Percentiles rank a stretch among this genome's conserved stretches.
phyloP scores from a whole-genome alignment of 306 rosid species.

The Prunus mongolica region DNA sequence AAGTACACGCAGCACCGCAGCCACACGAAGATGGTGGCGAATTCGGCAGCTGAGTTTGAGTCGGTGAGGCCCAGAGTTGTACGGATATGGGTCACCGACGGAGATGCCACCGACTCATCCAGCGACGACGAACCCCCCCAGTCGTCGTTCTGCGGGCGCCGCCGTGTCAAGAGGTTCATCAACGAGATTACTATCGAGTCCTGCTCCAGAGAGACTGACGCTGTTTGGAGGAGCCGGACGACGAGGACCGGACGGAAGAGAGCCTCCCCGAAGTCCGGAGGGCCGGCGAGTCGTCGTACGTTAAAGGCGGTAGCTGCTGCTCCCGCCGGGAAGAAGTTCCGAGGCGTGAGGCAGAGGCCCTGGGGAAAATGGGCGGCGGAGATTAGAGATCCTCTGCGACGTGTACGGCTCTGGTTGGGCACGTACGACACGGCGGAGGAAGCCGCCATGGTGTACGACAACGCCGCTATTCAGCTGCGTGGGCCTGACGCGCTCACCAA shows the following conservation, averaged over 20 bases:
- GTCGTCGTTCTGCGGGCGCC: constrained; percentile 16
- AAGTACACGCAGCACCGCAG: constrained; percentile 49
- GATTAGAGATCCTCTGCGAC: constrained; percentile 82
- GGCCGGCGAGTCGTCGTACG: constrained; percentile 13
- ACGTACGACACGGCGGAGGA: constrained; percentile 94
- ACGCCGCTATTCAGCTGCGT: constrained; percentile 87
- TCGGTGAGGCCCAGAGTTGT: constrained; percentile 38
- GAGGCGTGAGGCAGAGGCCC: constrained; percentile 94
- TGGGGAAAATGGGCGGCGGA: constrained; percentile 99
- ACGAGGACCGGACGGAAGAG: constrained; percentile 23
- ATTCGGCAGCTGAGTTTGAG: constrained; percentile 8
- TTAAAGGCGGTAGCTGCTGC: constrained; percentile 3
- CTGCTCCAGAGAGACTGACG: constrained; percentile 19
- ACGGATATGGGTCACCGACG: constrained; percentile 62
- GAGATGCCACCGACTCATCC: constrained; percentile 83
- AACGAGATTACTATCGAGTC: constrained; percentile 65
- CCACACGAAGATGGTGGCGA: constrained; percentile 36
- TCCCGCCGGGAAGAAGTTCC: constrained; percentile 49
- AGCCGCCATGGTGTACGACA: constrained; percentile 91
- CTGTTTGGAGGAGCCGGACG: constrained; percentile 24
- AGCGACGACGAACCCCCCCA: constrained; percentile 55
- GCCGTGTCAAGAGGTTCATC: constrained; percentile 50
- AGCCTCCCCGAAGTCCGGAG: background rate
- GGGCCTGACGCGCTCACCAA: constrained; percentile 95
- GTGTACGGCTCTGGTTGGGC: constrained; percentile 91